These are phyloP conservation scores for Apophysomyces elegans DNA, from an alignment of 371 early-diverging fungal genomes.

Conservation along the genomic window DNA sequence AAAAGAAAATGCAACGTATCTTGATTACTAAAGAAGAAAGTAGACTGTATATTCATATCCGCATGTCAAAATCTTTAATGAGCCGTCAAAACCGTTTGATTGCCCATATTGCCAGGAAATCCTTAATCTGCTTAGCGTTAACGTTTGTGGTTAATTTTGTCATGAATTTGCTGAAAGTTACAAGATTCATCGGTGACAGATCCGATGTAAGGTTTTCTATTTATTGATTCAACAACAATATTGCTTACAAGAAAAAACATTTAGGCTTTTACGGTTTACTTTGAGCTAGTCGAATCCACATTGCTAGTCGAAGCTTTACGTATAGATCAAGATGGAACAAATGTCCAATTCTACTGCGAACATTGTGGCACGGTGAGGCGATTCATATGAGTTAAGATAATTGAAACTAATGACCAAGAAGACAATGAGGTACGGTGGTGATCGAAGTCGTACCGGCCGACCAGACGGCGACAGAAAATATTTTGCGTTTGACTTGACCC, in stretches of 20 bases:
- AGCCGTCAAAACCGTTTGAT: conserved; percentile 42
- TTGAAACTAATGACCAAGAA: not conserved
- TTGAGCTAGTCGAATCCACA: conserved; percentile 51
- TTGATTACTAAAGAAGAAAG: not conserved
- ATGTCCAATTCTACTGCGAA: conserved; percentile 30
- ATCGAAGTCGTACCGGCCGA: not conserved
- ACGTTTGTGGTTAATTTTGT: conserved; percentile 50
- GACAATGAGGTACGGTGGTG: not conserved
- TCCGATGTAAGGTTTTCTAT: conserved; percentile 37
- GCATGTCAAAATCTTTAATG: conserved; percentile 23
- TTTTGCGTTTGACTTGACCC: not conserved
- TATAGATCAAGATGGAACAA: conserved; percentile 31
- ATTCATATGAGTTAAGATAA: not conserved
- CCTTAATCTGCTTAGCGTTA: conserved; percentile 43
- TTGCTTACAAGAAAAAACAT: too few species aligned
- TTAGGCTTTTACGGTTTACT: conserved; percentile 51
- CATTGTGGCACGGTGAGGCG: conserved; percentile 39
- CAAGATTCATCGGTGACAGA: conserved; percentile 36
- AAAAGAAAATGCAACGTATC: not conserved
- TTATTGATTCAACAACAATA: not conserved
- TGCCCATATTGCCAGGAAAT: conserved; percentile 44
- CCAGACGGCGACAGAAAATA: not conserved
- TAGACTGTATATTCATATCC: conserved; percentile 47
- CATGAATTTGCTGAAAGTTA: conserved; percentile 54
- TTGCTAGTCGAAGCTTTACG: conserved; percentile 53